phyloP scores from a whole-genome alignment of 2,329 filamentous ascomycete genomes.

The Hypoxylon sp. region DNA sequence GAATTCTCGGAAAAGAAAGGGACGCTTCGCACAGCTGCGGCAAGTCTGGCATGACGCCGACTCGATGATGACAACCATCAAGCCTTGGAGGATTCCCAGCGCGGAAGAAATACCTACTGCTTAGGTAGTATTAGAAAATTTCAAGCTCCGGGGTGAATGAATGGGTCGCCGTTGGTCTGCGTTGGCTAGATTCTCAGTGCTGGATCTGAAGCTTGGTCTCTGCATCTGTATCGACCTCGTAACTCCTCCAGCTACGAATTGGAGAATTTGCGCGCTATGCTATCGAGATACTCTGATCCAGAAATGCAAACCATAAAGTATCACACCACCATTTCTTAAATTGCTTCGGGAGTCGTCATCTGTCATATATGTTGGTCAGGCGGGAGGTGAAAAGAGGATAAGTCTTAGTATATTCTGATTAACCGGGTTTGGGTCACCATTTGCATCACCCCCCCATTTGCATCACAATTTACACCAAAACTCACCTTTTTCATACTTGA shows the following conservation, averaged over 20 bases:
- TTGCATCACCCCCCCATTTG: no score
- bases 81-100: neutral
- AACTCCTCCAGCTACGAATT: neutral
- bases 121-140: neutral
- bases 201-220: neutral
- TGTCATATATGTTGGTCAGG: constrained; percentile 13
- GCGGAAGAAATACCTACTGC: neutral
- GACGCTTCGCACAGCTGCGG: neutral
- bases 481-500: no score
- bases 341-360: constrained; percentile 11
- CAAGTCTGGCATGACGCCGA: neutral
- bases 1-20: neutral
- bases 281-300: neutral
- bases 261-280: neutral
- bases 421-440: no score
- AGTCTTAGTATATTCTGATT: neutral
- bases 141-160: neutral
- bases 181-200: neutral
- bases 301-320: constrained; percentile 2
- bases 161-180: no score
- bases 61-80: neutral
- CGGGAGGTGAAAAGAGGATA: neutral
- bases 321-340: constrained; percentile 4
- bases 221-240: no score
- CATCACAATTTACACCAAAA: no score